A percentile compares a stretch with the other conserved stretches of the same genome.
These are phyloP conservation scores for Cladosporium sp. DNA, from an alignment of 2,329 filamentous ascomycete species.

Conservation along the genomic window DNA sequence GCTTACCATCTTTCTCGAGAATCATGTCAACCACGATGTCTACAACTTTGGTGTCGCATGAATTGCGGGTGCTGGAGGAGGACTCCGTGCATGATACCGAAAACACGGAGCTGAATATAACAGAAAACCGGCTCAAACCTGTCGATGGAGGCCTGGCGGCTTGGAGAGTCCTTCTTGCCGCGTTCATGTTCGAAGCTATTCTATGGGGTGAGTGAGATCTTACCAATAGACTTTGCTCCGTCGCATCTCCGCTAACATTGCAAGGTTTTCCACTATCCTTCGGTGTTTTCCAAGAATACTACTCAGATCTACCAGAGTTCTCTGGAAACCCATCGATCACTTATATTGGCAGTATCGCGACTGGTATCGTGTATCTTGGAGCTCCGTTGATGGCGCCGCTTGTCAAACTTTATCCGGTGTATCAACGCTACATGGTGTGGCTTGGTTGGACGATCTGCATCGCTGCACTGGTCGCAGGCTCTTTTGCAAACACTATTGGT, in stretches of 20 bases:
- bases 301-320: constrained; percentile 61
- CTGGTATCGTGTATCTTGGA: constrained; percentile 58
- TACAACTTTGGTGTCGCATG: background rate
- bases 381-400: constrained; percentile 52
- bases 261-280: constrained; percentile 67
- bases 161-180: background rate
- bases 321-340: constrained; percentile 54
- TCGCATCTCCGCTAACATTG: background rate
- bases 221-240: background rate
- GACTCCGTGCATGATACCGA: background rate
- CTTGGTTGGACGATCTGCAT: constrained; percentile 54
- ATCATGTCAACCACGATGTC: background rate
- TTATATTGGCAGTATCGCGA: constrained; percentile 64
- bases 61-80: background rate
- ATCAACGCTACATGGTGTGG: constrained; percentile 50
- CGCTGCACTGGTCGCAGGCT: constrained; percentile 58
- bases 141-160: background rate
- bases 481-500: background rate
- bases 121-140: background rate
- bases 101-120: background rate
- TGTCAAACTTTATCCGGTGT: constrained; percentile 40
- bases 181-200: background rate
- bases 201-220: background rate
- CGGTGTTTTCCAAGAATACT: constrained; percentile 71
- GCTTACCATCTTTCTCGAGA: background rate